Evolutionary conservation across 768 basidiomycete genomes (phyloP).

Genomic region (Roridomyces roridus): DNA sequence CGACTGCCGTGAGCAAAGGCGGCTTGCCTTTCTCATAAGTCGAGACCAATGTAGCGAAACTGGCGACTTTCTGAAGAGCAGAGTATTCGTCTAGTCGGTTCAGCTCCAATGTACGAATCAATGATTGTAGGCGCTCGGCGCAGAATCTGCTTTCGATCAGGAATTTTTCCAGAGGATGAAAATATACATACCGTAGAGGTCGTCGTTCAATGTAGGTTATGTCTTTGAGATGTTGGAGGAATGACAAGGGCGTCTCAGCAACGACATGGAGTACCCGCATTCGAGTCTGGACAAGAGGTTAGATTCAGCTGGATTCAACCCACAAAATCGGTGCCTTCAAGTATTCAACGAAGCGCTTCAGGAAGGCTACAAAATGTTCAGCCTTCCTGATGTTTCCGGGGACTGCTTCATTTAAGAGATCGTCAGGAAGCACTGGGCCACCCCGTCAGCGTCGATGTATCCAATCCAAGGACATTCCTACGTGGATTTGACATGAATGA

Average conservation of each 20-base stretch:
- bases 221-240: slow-evolving; percentile 97
- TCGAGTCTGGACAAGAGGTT: slow-evolving; percentile 67
- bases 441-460: slow-evolving; percentile 5
- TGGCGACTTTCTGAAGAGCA: slow-evolving; percentile 92
- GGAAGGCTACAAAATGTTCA: slow-evolving; percentile 97
- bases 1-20: background rate
- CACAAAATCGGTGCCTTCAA: slow-evolving; percentile 71
- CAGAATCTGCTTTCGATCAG: slow-evolving; percentile 72
- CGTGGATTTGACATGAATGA: slow-evolving; percentile 89
- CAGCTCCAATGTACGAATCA: slow-evolving; percentile 91
- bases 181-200: slow-evolving; percentile 76
- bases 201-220: slow-evolving; percentile 97
- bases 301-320: slow-evolving; percentile 6
- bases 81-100: slow-evolving; percentile 90
- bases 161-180: slow-evolving; percentile 1
- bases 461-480: slow-evolving; percentile 36
- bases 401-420: slow-evolving; percentile 92
- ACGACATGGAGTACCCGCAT: slow-evolving; percentile 99
- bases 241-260: slow-evolving; percentile 96
- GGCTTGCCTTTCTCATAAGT: slow-evolving; percentile 93
- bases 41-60: slow-evolving; percentile 94
- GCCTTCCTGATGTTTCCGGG: slow-evolving; percentile 99
- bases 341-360: slow-evolving; percentile 98
- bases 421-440: slow-evolving; percentile 89
- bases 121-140: slow-evolving; percentile 92